Evolutionary conservation across 768 basidiomycete genomes (phyloP).

Genomic region (Pholiota molesta): DNA sequence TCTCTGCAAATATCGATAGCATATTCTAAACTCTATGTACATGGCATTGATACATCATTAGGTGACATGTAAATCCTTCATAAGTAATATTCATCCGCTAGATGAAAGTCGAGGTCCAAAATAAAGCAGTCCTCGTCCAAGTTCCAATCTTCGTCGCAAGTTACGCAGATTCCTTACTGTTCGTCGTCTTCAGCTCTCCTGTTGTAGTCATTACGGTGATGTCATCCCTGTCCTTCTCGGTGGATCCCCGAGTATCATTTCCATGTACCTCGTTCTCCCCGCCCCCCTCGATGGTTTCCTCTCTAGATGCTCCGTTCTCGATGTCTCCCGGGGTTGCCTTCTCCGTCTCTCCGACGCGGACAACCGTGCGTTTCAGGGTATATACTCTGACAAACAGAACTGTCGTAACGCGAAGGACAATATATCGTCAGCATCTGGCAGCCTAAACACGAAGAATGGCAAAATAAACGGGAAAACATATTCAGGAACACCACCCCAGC

Average conservation of each 20-base stretch:
- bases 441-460: too few relatives aligned
- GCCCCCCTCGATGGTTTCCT: conserved; percentile 21
- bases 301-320: conserved; percentile 29
- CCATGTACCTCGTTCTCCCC: conserved; percentile 18
- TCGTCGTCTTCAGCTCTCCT: conserved; percentile 16
- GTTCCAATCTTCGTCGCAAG: neutral
- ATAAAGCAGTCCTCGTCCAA: neutral
- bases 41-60: neutral
- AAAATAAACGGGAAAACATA: neutral
- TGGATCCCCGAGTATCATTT: conserved; percentile 14
- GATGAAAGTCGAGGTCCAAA: neutral
- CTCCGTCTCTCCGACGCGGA: conserved; percentile 41
- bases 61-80: neutral
- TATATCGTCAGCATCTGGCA: conserved; percentile 1
- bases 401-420: conserved; percentile 22
- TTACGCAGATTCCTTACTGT: conserved; percentile 10
- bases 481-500: neutral
- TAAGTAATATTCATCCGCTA: neutral
- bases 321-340: conserved; percentile 25
- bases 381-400: conserved; percentile 64
- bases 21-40: neutral
- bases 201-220: conserved; percentile 24
- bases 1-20: neutral
- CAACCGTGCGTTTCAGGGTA: conserved; percentile 53
- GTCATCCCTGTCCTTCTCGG: conserved; percentile 24